Percentiles rank a stretch among this genome's conserved stretches.
Evolutionary conservation across 176 grass and related monocot genomes (phyloP).

Genomic region (Saccharum officinarum): DNA sequence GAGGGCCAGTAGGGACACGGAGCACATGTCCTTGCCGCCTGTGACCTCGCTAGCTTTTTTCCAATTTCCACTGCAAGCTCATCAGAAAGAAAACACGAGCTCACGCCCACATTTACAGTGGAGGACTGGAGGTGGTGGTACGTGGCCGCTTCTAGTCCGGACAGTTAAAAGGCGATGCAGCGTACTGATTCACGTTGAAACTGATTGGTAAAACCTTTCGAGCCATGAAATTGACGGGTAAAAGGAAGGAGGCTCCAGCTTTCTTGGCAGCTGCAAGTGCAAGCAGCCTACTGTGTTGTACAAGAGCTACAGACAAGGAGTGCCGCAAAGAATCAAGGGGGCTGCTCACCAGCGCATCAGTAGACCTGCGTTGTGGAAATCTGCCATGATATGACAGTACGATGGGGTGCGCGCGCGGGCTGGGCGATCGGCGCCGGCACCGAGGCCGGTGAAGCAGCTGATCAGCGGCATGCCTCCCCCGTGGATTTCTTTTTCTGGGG

Average conservation of each 20-base stretch:
- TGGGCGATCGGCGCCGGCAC: not conserved
- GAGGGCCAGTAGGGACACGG: slow-evolving; percentile 43
- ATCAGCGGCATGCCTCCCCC: slow-evolving; percentile 25
- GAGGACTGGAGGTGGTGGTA: not conserved
- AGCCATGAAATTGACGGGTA: not conserved
- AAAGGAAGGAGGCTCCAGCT: too few species aligned
- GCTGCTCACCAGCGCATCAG: too few species aligned
- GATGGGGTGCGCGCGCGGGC: not conserved
- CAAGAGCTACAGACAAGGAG: too few species aligned
- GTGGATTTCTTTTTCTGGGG: slow-evolving; percentile 39
- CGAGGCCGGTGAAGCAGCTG: not conserved
- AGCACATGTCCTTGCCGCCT: slow-evolving; percentile 37
- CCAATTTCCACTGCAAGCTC: not conserved
- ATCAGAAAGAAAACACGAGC: not conserved
- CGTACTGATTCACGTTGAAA: not conserved
- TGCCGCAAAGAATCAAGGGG: too few species aligned
- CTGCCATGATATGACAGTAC: slow-evolving; percentile 22
- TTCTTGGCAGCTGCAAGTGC: too few species aligned
- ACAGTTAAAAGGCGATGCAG: not conserved
- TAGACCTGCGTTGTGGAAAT: not conserved
- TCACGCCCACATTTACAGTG: not conserved
- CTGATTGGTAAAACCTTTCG: not conserved
- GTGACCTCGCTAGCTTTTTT: not conserved
- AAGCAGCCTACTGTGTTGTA: too few species aligned
- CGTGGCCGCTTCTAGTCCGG: slow-evolving; percentile 19